Evolutionary conservation across 805 yeast species (phyloP).

Genomic region (Candida insectorum): DNA sequence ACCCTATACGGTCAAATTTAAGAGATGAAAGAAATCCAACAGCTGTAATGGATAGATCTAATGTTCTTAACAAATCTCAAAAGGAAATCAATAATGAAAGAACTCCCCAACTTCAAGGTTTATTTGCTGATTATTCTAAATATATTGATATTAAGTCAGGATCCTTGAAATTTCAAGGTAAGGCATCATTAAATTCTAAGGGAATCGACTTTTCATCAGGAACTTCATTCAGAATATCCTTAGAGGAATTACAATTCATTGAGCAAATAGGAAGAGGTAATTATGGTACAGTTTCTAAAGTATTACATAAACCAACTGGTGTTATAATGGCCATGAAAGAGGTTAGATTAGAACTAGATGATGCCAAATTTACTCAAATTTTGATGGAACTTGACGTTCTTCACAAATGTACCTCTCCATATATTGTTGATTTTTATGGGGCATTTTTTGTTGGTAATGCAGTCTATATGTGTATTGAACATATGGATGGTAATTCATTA

Average conservation of each 20-base stretch:
- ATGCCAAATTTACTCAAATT: slow-evolving; percentile 88
- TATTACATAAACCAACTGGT: slow-evolving; percentile 87
- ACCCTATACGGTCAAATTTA: slow-evolving; percentile 2
- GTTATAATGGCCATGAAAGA: slow-evolving; percentile 97
- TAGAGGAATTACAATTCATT: slow-evolving; percentile 77
- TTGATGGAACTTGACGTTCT: slow-evolving; percentile 93
- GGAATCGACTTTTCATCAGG: slow-evolving; percentile 93
- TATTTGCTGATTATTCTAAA: slow-evolving; percentile 81
- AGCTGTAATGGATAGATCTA: background rate
- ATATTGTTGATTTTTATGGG: slow-evolving; percentile 93
- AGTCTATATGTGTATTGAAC: slow-evolving; percentile 97
- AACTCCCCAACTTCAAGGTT: slow-evolving; percentile 46
- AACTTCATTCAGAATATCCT: slow-evolving; percentile 76
- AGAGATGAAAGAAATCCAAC: background rate
- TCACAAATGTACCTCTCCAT: slow-evolving; percentile 87
- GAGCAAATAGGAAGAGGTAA: slow-evolving; percentile 95
- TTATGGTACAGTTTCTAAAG: slow-evolving; percentile 94
- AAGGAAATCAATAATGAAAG: slow-evolving; percentile 10
- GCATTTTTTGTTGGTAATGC: slow-evolving; percentile 98
- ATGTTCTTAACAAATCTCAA: slow-evolving; percentile 3
- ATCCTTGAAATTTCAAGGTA: slow-evolving; percentile 86
- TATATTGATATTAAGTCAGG: slow-evolving; percentile 93
- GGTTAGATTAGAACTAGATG: slow-evolving; percentile 88
- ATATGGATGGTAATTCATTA: slow-evolving; percentile 94
- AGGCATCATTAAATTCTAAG: slow-evolving; percentile 84